Base-by-base conservation (phyloP, 176 grass and related monocot genomes). In the Oryza nivara region DNA sequence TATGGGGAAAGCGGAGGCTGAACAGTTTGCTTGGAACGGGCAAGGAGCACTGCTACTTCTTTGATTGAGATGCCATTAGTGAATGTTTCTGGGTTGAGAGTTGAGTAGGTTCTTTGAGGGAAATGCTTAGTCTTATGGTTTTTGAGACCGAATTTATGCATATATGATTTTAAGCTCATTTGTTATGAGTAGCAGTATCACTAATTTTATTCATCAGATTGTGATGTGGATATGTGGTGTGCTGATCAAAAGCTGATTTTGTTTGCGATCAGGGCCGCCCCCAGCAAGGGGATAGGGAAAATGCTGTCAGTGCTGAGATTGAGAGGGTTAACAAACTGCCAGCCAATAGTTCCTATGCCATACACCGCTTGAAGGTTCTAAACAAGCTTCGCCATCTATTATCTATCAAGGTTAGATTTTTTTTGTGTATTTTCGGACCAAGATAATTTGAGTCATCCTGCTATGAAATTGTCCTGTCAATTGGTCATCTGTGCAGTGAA, bases 351-450 rank as follows among this genome's bases (percentile, higher is more conserved):
- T 90, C 79, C 34, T 98, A 95, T 19, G 92, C 89, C 0, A 87
- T 95, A 41, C 92, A 98, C 73, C 95, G 95, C 52, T 89, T 92
- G 58, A 88, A 90, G 44, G 92, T 98, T 52, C 85, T 98, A 70
- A 98, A 83, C 82, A 98, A 98, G 88, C 87, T 98, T 72, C 91
- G 87, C 3, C 80, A 93, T 72, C 89, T 98, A 40, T 19, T 98
- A 32, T 95, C 91, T 19, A 82, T 93, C 70, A 88, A 92, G 86
- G 94, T 94, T 56, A 88, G 45, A 5, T 38, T 34, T 61, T 14
- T 1, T 83, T 68, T 76, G 6, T 9, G 2, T n/a, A 9, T 70
- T 76, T 87, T 67, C 70, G 26, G 70, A 11, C 23, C 44, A 14
- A 32, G 19, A 47, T 3, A 72, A 46, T 76, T 71, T 70, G 11